Evolutionary conservation across 352 stramenopile genomes (phyloP).

Genomic region (Phytophthora syringae): DNA sequence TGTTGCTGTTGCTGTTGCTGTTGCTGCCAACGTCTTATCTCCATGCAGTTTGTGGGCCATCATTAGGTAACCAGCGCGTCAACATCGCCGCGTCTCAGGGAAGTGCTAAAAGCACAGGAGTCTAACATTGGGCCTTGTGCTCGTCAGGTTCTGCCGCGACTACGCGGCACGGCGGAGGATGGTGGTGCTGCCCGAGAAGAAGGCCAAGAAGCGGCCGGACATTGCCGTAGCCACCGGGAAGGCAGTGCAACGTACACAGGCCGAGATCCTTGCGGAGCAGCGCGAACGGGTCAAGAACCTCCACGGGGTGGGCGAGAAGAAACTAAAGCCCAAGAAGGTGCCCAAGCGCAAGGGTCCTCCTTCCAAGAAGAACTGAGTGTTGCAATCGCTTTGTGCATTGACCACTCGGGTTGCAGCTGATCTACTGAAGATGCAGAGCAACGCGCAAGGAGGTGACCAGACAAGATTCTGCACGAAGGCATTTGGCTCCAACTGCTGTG

Average conservation of each 20-base stretch:
- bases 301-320: constrained; percentile 70
- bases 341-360: constrained; percentile 77
- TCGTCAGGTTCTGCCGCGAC: constrained; percentile 53
- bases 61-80: constrained; percentile 62
- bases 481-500: constrained; percentile 32
- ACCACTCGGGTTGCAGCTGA: too few relatives aligned
- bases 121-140: not conserved
- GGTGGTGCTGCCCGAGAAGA: constrained; percentile 71
- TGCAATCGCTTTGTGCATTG: too few relatives aligned
- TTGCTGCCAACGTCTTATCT: not conserved
- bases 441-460: too few relatives aligned
- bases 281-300: constrained; percentile 70
- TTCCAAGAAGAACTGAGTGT: constrained; percentile 47
- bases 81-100: too few relatives aligned
- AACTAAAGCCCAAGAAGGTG: constrained; percentile 67
- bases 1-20: not conserved
- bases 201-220: constrained; percentile 78
- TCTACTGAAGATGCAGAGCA: too few relatives aligned
- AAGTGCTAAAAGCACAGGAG: too few relatives aligned
- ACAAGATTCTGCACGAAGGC: too few relatives aligned
- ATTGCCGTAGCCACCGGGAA: constrained; percentile 73
- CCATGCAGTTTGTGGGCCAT: constrained; percentile 69
- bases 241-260: constrained; percentile 67
- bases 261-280: constrained; percentile 79
- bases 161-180: constrained; percentile 58